These are phyloP conservation scores for Bathelium albidoporum DNA, from an alignment of 495 filamentous ascomycete genomes.

Conservation along the genomic window DNA sequence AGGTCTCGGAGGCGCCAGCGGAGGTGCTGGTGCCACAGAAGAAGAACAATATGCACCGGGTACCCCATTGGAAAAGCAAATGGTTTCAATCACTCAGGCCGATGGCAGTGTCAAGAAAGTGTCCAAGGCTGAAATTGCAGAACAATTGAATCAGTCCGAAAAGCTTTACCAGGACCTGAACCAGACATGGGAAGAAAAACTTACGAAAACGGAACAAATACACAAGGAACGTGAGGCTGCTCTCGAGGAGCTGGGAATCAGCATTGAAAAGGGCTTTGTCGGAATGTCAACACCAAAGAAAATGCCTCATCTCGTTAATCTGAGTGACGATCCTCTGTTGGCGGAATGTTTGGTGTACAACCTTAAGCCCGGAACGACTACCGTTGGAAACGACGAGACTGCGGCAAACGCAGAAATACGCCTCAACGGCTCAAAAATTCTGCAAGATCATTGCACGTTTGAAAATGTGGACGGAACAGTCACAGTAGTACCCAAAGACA, in stretches of 20 bases:
- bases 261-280: slow-evolving; percentile 96
- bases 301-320: slow-evolving; percentile 97
- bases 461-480: slow-evolving; percentile 87
- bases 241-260: slow-evolving; percentile 93
- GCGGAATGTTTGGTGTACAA: slow-evolving; percentile 98
- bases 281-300: slow-evolving; percentile 94
- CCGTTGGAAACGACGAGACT: slow-evolving; percentile 84
- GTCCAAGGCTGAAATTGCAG: slow-evolving; percentile 95
- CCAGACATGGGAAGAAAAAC: slow-evolving; percentile 96
- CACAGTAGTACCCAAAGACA: slow-evolving; percentile 77
- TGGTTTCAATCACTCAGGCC: slow-evolving; percentile 80
- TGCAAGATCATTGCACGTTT: slow-evolving; percentile 86
- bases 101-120: slow-evolving; percentile 90
- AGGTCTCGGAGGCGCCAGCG: slow-evolving; percentile 33
- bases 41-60: slow-evolving; percentile 84
- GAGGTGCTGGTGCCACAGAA: slow-evolving; percentile 33
- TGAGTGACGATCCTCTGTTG: slow-evolving; percentile 90
- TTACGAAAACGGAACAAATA: slow-evolving; percentile 88
- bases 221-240: slow-evolving; percentile 96
- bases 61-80: slow-evolving; percentile 87
- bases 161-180: slow-evolving; percentile 95
- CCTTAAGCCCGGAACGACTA: slow-evolving; percentile 87
- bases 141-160: slow-evolving; percentile 90
- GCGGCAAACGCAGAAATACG: slow-evolving; percentile 75
- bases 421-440: slow-evolving; percentile 86